Evolutionary conservation across 2,329 filamentous ascomycete genomes (phyloP).

Genomic region (Monosporascus sp.): DNA sequence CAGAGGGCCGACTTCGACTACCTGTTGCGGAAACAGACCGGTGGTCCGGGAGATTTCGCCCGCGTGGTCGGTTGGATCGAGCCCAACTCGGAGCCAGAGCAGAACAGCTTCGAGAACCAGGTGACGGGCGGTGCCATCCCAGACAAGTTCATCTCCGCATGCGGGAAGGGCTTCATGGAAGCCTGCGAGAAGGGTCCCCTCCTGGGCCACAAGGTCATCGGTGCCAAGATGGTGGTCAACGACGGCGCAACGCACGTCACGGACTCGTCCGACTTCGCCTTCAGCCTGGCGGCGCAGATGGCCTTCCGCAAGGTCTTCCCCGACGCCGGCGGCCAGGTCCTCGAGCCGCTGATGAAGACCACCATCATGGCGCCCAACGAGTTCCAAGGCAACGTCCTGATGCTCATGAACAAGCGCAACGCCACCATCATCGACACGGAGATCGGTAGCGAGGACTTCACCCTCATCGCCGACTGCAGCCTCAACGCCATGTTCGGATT

Average conservation of each 20-base stretch:
- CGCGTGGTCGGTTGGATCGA: slow-evolving; percentile 90
- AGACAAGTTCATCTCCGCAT: slow-evolving; percentile 93
- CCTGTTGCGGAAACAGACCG: slow-evolving; percentile 89
- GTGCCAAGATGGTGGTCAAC: slow-evolving; percentile 84
- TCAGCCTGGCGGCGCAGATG: slow-evolving; percentile 90
- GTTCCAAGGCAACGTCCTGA: slow-evolving; percentile 95
- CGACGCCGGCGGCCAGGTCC: slow-evolving; percentile 72
- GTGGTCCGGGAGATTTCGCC: slow-evolving; percentile 92
- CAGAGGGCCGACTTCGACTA: slow-evolving; percentile 81
- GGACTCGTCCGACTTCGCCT: slow-evolving; percentile 94
- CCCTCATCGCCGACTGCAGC: slow-evolving; percentile 83
- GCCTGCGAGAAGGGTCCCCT: slow-evolving; percentile 83
- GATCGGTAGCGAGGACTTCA: slow-evolving; percentile 90
- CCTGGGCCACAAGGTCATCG: slow-evolving; percentile 88
- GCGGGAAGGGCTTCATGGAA: slow-evolving; percentile 86
- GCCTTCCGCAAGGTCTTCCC: slow-evolving; percentile 93
- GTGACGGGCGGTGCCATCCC: slow-evolving; percentile 86
- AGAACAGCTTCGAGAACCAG: slow-evolving; percentile 81
- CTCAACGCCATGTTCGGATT: slow-evolving; percentile 98
- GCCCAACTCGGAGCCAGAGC: slow-evolving; percentile 65
- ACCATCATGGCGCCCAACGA: slow-evolving; percentile 93
- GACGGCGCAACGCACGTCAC: slow-evolving; percentile 97
- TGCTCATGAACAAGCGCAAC: slow-evolving; percentile 93
- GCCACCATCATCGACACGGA: slow-evolving; percentile 94
- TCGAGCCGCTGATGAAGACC: slow-evolving; percentile 98